These are phyloP conservation scores for Domatiomyces globalis DNA, from an alignment of 2,329 filamentous ascomycete genomes.

Conservation along the genomic window DNA sequence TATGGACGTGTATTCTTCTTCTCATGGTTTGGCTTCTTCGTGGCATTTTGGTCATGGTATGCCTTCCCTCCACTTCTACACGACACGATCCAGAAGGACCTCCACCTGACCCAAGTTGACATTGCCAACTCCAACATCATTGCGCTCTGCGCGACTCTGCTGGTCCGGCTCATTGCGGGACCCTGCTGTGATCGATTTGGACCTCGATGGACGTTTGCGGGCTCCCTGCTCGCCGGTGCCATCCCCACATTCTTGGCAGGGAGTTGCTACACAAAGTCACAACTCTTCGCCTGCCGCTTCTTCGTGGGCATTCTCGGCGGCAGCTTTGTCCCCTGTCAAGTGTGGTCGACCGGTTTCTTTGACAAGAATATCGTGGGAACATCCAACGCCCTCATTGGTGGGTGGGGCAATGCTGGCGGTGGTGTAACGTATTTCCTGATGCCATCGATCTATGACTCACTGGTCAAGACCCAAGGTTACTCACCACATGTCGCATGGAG, in stretches of 20 bases:
- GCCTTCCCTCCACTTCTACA: constrained; percentile 28
- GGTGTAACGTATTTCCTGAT: constrained; percentile 90
- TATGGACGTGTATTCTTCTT: constrained; percentile 87
- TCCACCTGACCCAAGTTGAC: constrained; percentile 54
- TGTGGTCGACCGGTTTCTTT: constrained; percentile 86
- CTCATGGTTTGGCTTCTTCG: constrained; percentile 72
- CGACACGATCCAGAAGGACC: constrained; percentile 65
- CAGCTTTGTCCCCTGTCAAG: constrained; percentile 51
- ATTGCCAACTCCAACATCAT: constrained; percentile 85
- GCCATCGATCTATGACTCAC: constrained; percentile 73
- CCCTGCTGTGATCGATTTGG: constrained; percentile 78
- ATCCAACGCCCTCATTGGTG: constrained; percentile 71
- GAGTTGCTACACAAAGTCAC: constrained; percentile 52
- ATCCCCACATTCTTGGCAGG: constrained; percentile 74
- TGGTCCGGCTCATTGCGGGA: constrained; percentile 65
- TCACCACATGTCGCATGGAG: constrained; percentile 62
- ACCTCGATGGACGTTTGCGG: constrained; percentile 64
- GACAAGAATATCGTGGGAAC: constrained; percentile 86
- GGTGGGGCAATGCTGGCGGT: constrained; percentile 75
- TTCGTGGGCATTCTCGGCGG: constrained; percentile 32
- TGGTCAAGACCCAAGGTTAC: constrained; percentile 47
- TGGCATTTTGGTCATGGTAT: constrained; percentile 82
- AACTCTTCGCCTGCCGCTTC: constrained; percentile 30
- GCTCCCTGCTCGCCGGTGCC: constrained; percentile 60
- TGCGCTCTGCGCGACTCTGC: constrained; percentile 57